phyloP scores from a whole-genome alignment of 2,329 filamentous ascomycete genomes.

The Xylariaceae sp. region DNA sequence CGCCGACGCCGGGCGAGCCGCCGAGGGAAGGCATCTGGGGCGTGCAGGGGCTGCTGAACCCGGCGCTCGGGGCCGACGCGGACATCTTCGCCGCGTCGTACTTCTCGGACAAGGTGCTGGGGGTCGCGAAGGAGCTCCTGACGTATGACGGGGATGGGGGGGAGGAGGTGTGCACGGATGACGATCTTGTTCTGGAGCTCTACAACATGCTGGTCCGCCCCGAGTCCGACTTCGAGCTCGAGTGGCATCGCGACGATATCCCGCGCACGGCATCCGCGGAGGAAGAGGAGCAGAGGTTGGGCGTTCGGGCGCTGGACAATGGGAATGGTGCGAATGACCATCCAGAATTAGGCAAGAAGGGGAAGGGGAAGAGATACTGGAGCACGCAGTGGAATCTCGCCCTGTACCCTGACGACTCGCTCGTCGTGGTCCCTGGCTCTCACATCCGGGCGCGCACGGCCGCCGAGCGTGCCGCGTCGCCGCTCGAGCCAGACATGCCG shows the following conservation, averaged over 20 bases:
- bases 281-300: conserved; percentile 69
- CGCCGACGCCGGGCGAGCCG: conserved; percentile 49
- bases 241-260: conserved; percentile 89
- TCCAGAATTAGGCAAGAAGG: no score
- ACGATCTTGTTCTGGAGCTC: conserved; percentile 79
- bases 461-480: conserved; percentile 69
- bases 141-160: conserved; percentile 41
- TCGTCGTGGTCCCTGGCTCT: conserved; percentile 79
- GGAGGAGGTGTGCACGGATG: conserved; percentile 45
- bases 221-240: conserved; percentile 71
- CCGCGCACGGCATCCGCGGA: conserved; percentile 66
- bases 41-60: conserved; percentile 84
- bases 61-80: conserved; percentile 64
- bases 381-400: conserved; percentile 91
- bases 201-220: conserved; percentile 86
- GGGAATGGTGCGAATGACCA: no score
- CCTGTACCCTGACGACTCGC: conserved; percentile 70
- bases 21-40: conserved; percentile 77
- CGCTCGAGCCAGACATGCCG: conserved; percentile 66
- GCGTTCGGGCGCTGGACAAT: conserved; percentile 50
- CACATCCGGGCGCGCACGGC: conserved; percentile 75
- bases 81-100: conserved; percentile 70
- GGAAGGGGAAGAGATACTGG: conserved; percentile 47
- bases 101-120: conserved; percentile 70
- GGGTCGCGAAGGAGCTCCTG: conserved; percentile 69